Evolutionary conservation across 768 basidiomycete genomes (phyloP).

Genomic region (Cyclocybe aegerita): DNA sequence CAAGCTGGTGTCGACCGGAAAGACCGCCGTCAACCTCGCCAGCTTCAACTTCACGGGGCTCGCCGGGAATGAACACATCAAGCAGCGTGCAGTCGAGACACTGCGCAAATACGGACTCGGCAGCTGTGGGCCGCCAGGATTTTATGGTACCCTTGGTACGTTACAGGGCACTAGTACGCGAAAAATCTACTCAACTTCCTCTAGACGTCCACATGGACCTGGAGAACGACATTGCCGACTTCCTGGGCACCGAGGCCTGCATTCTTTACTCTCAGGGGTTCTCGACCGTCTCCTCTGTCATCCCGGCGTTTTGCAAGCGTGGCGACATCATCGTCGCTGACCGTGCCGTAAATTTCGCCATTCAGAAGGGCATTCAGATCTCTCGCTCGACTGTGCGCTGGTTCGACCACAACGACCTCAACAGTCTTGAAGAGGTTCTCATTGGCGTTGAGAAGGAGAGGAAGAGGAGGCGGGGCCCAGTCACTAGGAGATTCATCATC

Average conservation of each 20-base stretch:
- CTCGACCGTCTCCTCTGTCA: conserved; percentile 88
- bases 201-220: conserved; percentile 89
- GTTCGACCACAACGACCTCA: conserved; percentile 96
- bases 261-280: conserved; percentile 96
- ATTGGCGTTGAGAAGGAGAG: conserved; percentile 84
- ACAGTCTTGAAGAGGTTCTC: conserved; percentile 86
- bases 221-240: conserved; percentile 87
- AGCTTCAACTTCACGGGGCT: conserved; percentile 92
- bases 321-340: conserved; percentile 99
- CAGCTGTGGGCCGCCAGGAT: conserved; percentile 94
- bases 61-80: conserved; percentile 84
- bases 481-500: conserved; percentile 92
- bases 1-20: conserved; percentile 68
- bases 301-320: conserved; percentile 96
- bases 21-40: conserved; percentile 81
- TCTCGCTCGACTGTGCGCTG: conserved; percentile 89
- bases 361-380: conserved; percentile 95
- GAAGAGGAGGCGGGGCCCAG: conserved; percentile 74
- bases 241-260: conserved; percentile 83
- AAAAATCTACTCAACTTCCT: background rate
- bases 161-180: conserved; percentile 6
- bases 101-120: conserved; percentile 90
- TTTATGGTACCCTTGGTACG: conserved; percentile 94
- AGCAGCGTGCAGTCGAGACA: conserved; percentile 80
- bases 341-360: conserved; percentile 91